A percentile compares a stretch with the other conserved stretches of the same genome.
phyloP scores from a whole-genome alignment of 1,284 basidiomycete species.

The Trametes sp. region DNA sequence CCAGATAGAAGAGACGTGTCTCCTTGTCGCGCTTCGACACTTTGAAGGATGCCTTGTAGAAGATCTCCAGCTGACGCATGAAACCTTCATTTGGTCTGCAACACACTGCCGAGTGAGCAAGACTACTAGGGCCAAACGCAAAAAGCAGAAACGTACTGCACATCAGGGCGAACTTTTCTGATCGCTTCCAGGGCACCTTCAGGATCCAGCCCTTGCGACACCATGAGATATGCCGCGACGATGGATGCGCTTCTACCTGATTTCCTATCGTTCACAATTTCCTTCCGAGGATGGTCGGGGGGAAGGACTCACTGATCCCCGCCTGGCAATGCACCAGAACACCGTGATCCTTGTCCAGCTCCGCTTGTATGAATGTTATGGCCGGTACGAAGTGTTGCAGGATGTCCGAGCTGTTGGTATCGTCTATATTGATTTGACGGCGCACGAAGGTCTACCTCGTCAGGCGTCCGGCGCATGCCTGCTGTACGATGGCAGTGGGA shows the following conservation, averaged over 20 bases:
- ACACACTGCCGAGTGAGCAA: neutral
- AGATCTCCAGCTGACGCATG: slow-evolving; percentile 79
- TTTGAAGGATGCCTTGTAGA: slow-evolving; percentile 73
- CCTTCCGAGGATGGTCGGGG: neutral
- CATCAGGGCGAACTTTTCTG: slow-evolving; percentile 64
- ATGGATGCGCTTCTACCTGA: slow-evolving; percentile 83
- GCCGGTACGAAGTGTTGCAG: slow-evolving; percentile 78
- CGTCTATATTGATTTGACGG: slow-evolving; percentile 77
- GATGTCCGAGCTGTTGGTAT: slow-evolving; percentile 75
- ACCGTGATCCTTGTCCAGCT: slow-evolving; percentile 75
- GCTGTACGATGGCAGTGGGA: neutral
- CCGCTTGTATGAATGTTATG: slow-evolving; percentile 82
- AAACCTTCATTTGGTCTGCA: slow-evolving; percentile 83
- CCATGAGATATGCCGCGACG: slow-evolving; percentile 87
- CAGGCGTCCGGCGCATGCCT: slow-evolving; percentile 20
- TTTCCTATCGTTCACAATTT: neutral
- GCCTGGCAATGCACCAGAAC: slow-evolving; percentile 90
- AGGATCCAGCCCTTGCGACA: slow-evolving; percentile 67
- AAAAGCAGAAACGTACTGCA: slow-evolving; percentile 63
- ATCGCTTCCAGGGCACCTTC: slow-evolving; percentile 76
- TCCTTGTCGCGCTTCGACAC: slow-evolving; percentile 74
- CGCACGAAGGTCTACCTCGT: slow-evolving; percentile 67
- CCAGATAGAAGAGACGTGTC: slow-evolving; percentile 83
- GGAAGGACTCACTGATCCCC: slow-evolving; percentile 79
- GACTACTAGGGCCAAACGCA: neutral